phyloP scores from a whole-genome alignment of 371 early-diverging fungal species.

The Mucor mucedo region DNA sequence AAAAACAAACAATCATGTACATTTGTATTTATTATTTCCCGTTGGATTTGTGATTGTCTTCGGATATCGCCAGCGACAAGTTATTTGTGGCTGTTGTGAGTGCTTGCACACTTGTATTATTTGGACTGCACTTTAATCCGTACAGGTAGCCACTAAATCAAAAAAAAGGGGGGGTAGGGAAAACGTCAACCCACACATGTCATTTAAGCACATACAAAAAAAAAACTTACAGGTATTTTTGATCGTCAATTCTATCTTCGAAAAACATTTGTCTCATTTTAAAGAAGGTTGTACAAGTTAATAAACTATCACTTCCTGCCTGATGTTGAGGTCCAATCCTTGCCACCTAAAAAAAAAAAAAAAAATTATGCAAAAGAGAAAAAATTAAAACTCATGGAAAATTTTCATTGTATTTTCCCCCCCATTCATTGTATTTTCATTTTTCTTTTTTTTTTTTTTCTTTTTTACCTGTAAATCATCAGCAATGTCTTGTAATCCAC shows the following conservation, averaged over 20 bases:
- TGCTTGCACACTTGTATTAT: slow-evolving; percentile 22
- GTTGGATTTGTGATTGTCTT: slow-evolving; percentile 20
- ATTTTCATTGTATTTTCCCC: too few relatives aligned
- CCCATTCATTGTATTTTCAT: too few relatives aligned
- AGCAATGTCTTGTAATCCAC: slow-evolving; percentile 99
- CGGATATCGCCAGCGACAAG: slow-evolving; percentile 34
- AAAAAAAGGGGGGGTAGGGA: background rate
- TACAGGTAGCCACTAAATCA: slow-evolving; percentile 60
- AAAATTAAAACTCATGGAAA: background rate
- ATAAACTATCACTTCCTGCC: slow-evolving; percentile 98
- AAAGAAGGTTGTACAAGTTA: slow-evolving; percentile 97
- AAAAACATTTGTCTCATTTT: slow-evolving; percentile 95
- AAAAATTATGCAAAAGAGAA: background rate
- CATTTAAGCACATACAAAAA: background rate
- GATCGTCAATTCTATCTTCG: slow-evolving; percentile 93
- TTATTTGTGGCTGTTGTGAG: slow-evolving; percentile 39
- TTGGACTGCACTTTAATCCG: slow-evolving; percentile 58
- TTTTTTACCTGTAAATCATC: slow-evolving; percentile 95
- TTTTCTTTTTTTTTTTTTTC: too few relatives aligned
- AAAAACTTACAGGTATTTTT: slow-evolving; percentile 77
- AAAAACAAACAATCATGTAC: background rate
- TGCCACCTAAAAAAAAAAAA: slow-evolving; percentile 60
- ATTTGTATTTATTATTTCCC: slow-evolving; percentile 22
- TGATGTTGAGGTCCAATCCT: slow-evolving; percentile 99
- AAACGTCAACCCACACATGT: too few relatives aligned